These are phyloP conservation scores for Curvularia verruculosa DNA, from an alignment of 2,329 filamentous ascomycete genomes.

Conservation along the genomic window DNA sequence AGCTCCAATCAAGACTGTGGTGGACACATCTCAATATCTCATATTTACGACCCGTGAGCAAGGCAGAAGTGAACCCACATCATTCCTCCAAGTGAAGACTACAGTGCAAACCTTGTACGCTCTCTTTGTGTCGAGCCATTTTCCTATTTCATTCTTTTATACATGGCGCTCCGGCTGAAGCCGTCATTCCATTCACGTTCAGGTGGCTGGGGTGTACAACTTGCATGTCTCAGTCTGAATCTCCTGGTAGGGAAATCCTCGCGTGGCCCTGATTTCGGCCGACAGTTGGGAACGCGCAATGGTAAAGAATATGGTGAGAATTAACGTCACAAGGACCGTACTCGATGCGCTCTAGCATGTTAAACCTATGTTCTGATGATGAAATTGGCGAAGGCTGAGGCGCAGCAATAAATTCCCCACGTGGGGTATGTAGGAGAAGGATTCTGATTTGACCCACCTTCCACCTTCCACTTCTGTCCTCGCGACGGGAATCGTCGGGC, in stretches of 20 bases:
- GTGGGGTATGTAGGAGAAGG: neutral
- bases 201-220: neutral
- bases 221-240: neutral
- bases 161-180: neutral
- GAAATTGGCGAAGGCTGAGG: neutral
- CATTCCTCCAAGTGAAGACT: neutral
- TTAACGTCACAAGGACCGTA: neutral
- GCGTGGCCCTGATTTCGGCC: neutral
- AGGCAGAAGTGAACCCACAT: neutral
- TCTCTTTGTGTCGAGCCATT: neutral
- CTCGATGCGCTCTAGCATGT: neutral
- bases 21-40: neutral
- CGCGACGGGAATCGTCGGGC: conserved; percentile 1
- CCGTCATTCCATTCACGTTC: neutral
- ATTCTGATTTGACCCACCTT: neutral
- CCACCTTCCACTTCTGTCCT: neutral
- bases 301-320: neutral
- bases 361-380: neutral
- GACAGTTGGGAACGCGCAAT: neutral
- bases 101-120: neutral
- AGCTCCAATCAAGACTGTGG: neutral
- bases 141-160: neutral
- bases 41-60: neutral
- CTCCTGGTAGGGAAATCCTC: neutral
- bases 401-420: neutral